Evolutionary conservation across 192 early-diverging fungal genomes (phyloP), one percentile per base, ranked within the genome.

Genomic region (Coemansia sp.): DNA sequence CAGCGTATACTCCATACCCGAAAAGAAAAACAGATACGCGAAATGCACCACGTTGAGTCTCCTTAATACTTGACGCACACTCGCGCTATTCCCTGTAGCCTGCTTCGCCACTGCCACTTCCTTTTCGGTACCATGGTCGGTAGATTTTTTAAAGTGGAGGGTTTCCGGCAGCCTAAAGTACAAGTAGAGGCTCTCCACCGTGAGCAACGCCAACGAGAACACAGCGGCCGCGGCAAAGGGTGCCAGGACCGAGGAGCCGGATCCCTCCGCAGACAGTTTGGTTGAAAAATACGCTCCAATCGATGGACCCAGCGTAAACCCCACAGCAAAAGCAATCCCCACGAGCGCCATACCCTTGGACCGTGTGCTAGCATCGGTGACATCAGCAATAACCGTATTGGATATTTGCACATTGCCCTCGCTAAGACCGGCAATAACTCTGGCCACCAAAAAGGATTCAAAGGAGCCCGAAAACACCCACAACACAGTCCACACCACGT

Each of bases 381-480:
- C 86, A 68, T 99, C 97, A 16, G 94, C 91, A 41, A 99, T 95
- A 71, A 97, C 94, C 0, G 97, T 95, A 38, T 94, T 93, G 3
- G 91, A 93, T 43, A 99, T 87, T 79, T 99, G 97, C 14, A 99
- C 94, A 67, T 99, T 99, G 43, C 97, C 97, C 70, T 99, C 97
- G 55, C 92, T 95, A 60, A 99, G 81, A 11, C 97, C 97, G 4
- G 91, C 97, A 42, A 99, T 85, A 41, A 96, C 76, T 10, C 97
- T 82, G 6, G 94, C 90, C 6, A 88, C 67, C 28, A 99, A 85
- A 72, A 99, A 99, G 31, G 84, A 69, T 41, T 86, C 83, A 65
- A 99, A 99, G 13, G 91, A 86, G 38, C 83, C 72, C 0, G 93
- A 87, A 66, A 95, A 93, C 34, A 94, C 82, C 97, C 97, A 99